A percentile compares a stretch with the other conserved stretches of the same genome.
phyloP scores from a whole-genome alignment of 2,329 filamentous ascomycete species.

The Whalleya microplaca region DNA sequence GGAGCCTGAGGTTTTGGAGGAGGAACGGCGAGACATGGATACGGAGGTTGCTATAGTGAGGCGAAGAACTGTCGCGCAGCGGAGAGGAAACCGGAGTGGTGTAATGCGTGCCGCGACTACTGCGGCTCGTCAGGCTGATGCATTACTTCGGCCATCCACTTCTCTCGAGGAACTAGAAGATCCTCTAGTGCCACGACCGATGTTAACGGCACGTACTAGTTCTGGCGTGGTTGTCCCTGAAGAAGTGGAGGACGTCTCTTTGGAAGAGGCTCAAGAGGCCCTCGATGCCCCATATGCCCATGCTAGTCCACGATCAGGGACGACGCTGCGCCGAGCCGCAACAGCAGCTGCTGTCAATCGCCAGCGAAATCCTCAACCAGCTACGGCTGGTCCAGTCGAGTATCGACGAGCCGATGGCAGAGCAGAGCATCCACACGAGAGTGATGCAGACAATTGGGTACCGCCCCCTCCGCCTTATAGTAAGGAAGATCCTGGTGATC shows the following conservation, averaged over 20 bases:
- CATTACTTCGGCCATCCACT: conserved; percentile 39
- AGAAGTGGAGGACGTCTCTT: conserved; percentile 49
- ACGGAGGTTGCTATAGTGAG: conserved; percentile 80
- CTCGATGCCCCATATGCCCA: conserved; percentile 75
- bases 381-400: conserved; percentile 57
- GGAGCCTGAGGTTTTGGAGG: conserved; percentile 70
- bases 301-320: conserved; percentile 70
- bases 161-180: conserved; percentile 50
- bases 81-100: conserved; percentile 51
- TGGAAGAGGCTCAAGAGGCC: conserved; percentile 61
- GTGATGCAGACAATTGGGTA: conserved; percentile 87
- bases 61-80: conserved; percentile 71
- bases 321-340: conserved; percentile 72
- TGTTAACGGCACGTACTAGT: conserved; percentile 41
- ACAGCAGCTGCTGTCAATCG: conserved; percentile 77
- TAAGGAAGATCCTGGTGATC: conserved; percentile 62
- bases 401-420: conserved; percentile 72
- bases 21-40: conserved; percentile 74
- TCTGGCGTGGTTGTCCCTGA: conserved; percentile 35
- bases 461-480: conserved; percentile 83
- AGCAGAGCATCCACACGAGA: conserved; percentile 79
- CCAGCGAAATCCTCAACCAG: conserved; percentile 63
- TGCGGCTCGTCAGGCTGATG: conserved; percentile 36
- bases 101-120: conserved; percentile 55
- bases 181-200: conserved; percentile 55